Evolutionary conservation across 768 basidiomycete species (phyloP).

Genomic region (Lactarius indigo): DNA sequence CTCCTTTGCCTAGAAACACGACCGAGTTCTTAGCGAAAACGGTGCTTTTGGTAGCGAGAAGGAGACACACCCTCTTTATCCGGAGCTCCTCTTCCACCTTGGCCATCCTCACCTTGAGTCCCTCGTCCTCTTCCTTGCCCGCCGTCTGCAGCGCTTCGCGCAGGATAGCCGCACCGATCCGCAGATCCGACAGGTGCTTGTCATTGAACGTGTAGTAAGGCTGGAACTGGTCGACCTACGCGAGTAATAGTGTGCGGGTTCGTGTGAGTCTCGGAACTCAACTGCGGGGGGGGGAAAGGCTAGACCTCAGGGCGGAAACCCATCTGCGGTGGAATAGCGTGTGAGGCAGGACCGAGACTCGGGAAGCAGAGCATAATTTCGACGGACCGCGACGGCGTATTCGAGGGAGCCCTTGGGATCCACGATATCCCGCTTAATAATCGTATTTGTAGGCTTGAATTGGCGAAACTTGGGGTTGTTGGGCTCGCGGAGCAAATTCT

Average conservation of each 20-base stretch:
- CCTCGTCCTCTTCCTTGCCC: conserved; percentile 45
- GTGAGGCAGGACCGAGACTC: conserved; percentile 29
- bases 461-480: conserved; percentile 65
- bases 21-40: not conserved
- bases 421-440: conserved; percentile 63
- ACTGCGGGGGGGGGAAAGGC: not conserved
- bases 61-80: conserved; percentile 48
- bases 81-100: conserved; percentile 55
- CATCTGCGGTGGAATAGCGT: conserved; percentile 5
- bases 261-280: not conserved
- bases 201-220: conserved; percentile 66
- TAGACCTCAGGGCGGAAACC: conserved; percentile 61
- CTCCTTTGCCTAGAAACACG: conserved; percentile 56
- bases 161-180: conserved; percentile 61
- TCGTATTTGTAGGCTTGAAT: conserved; percentile 73
- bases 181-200: conserved; percentile 50
- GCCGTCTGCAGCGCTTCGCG: conserved; percentile 56
- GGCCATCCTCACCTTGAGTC: conserved; percentile 49
- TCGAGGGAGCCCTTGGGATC: conserved; percentile 72
- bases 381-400: conserved; percentile 71
- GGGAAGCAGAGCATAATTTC: conserved; percentile 42
- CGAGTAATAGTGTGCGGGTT: not conserved
- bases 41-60: not conserved
- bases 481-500: conserved; percentile 72
- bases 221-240: conserved; percentile 66